Percentiles rank a stretch among this genome's conserved stretches.
Evolutionary conservation across 2,329 filamentous ascomycete genomes (phyloP).

Genomic region (Neofusicoccum laricinum): DNA sequence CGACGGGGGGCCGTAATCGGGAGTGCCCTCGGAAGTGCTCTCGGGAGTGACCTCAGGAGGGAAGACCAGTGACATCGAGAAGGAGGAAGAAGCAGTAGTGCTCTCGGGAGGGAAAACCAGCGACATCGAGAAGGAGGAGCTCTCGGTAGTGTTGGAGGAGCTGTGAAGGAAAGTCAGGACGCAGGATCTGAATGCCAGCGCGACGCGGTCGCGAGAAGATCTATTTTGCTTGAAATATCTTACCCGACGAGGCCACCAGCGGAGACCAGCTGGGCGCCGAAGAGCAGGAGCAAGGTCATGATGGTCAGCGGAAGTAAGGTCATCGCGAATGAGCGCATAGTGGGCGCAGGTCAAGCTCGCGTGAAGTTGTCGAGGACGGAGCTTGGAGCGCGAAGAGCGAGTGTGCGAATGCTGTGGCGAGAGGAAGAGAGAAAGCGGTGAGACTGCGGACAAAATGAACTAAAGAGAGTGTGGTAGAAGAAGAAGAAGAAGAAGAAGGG

Average conservation of each 20-base stretch:
- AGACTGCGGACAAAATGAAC: not conserved
- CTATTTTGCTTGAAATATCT: not conserved
- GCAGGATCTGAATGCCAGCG: not conserved
- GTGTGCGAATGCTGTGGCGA: not conserved
- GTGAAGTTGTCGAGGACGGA: not conserved
- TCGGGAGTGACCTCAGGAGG: not conserved
- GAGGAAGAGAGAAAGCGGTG: not conserved
- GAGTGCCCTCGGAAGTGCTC: too few species aligned
- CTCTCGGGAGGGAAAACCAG: too few species aligned
- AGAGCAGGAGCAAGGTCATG: not conserved
- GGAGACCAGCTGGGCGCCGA: not conserved
- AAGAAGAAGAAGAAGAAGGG: not conserved
- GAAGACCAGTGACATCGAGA: too few species aligned
- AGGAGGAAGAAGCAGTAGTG: too few species aligned
- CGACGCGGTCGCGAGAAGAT: too few species aligned
- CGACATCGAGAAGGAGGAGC: too few species aligned
- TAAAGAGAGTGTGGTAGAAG: not conserved
- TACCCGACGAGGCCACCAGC: not conserved
- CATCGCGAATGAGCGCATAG: not conserved
- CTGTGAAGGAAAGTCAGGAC: not conserved
- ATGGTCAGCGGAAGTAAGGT: not conserved
- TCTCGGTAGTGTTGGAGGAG: not conserved
- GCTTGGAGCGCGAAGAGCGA: not conserved
- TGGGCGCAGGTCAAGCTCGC: not conserved
- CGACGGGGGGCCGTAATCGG: too few species aligned